Evolutionary conservation across 306 rosid genomes (phyloP).

Genomic region (Trifolium dubium): DNA sequence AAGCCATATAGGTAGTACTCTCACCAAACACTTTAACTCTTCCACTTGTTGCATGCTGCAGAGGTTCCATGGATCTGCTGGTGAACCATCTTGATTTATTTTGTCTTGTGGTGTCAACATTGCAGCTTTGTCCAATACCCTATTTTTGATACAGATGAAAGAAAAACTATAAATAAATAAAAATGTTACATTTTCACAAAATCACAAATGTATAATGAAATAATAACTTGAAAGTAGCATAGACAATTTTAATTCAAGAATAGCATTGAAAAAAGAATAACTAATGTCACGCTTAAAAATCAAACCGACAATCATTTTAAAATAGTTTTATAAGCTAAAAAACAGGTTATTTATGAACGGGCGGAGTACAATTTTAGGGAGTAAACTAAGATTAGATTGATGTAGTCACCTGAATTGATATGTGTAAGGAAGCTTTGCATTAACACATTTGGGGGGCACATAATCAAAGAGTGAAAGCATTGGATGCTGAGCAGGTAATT

Average conservation of each 20-base stretch:
- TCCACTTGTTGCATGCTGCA: constrained; percentile 89
- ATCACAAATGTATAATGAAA: no score
- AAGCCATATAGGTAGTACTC: constrained; percentile 75
- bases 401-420: constrained; percentile 70
- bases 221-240: neutral
- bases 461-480: constrained; percentile 62
- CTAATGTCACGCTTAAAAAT: neutral
- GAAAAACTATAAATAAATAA: no score
- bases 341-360: neutral
- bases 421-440: constrained; percentile 69
- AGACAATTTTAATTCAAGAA: neutral
- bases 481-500: constrained; percentile 55
- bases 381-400: neutral
- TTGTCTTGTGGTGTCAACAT: constrained; percentile 54
- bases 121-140: constrained; percentile 84
- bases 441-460: constrained; percentile 57
- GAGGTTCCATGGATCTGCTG: constrained; percentile 78
- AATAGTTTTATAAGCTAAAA: no score
- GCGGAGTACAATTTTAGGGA: neutral
- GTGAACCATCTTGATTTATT: constrained; percentile 69
- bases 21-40: constrained; percentile 72
- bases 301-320: no score
- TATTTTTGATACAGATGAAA: constrained; percentile 39
- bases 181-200: neutral
- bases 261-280: neutral